Conservation (phyloP, 2,329 filamentous ascomycete species). For the Calonectria fujianensis region DNA sequence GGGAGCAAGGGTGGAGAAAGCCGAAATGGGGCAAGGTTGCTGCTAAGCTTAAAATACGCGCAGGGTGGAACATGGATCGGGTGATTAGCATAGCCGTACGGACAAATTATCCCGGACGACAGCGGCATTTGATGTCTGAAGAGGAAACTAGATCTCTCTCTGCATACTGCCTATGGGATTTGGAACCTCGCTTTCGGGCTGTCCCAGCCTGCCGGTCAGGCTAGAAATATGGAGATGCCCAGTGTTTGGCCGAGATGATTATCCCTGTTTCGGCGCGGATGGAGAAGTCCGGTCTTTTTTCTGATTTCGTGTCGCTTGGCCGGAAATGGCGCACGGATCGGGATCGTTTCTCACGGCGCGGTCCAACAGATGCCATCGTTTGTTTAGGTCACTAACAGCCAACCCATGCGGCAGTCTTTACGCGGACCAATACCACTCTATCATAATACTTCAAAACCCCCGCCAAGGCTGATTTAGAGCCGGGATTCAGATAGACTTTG, state of each 20-base stretch:
- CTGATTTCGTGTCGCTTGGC: background rate
- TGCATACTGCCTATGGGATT: background rate
- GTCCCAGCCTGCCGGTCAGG: background rate
- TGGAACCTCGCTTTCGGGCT: background rate
- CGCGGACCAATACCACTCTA: background rate
- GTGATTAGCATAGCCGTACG: background rate
- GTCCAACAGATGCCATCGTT: background rate
- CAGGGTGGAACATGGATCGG: background rate
- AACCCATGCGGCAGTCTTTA: background rate
- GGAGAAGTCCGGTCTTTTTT: background rate
- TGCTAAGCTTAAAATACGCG: slow-evolving; percentile 9
- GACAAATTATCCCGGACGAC: background rate
- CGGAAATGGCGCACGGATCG: background rate
- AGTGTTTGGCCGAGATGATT: background rate
- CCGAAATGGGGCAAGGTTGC: background rate
- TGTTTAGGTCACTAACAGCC: background rate
- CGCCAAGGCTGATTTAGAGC: background rate
- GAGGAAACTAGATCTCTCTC: background rate
- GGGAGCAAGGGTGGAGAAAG: background rate
- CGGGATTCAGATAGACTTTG: background rate
- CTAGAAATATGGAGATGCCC: background rate
- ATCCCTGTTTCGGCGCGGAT: slow-evolving; percentile 3
- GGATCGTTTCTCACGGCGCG: background rate
- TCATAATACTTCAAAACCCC: background rate
- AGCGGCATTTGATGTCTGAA: background rate